Conservation (phyloP, 441 rosid species). For the Gossypium davidsonii region DNA sequence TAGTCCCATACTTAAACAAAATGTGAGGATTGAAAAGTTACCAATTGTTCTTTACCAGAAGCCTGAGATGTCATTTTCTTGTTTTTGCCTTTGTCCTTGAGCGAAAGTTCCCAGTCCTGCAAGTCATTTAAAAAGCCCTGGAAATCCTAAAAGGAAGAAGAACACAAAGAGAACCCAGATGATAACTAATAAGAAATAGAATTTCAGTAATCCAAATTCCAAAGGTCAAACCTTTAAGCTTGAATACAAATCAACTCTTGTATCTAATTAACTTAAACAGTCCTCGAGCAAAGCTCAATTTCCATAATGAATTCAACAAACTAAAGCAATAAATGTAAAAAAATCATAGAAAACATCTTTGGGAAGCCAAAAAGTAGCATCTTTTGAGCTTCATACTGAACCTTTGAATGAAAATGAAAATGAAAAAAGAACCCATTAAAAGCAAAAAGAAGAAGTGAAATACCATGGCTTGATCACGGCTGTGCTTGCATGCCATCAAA, state of each 20-base stretch:
- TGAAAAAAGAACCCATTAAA: neutral
- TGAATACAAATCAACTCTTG: neutral
- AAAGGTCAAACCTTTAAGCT: neutral
- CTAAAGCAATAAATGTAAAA: neutral
- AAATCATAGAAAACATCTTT: neutral
- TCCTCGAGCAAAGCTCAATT: neutral
- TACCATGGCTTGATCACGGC: conserved; percentile 63
- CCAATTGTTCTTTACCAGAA: conserved; percentile 30
- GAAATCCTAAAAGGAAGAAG: conserved; percentile 48
- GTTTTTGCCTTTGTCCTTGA: conserved; percentile 54
- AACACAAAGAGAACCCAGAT: conserved; percentile 2
- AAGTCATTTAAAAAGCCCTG: conserved; percentile 87
- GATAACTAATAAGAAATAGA: neutral
- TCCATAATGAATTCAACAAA: neutral
- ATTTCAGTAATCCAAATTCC: conserved; percentile 1
- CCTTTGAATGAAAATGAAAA: neutral
- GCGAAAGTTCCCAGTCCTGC: conserved; percentile 89
- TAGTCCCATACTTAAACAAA: neutral
- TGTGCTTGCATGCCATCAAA: conserved; percentile 56
- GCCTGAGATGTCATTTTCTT: conserved; percentile 50
- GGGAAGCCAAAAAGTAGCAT: neutral
- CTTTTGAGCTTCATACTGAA: neutral
- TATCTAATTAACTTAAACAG: neutral
- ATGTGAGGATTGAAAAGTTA: conserved; percentile 1
- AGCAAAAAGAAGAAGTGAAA: neutral